Conservation (phyloP, 306 rosid genomes). For the Luffa acutangula region DNA sequence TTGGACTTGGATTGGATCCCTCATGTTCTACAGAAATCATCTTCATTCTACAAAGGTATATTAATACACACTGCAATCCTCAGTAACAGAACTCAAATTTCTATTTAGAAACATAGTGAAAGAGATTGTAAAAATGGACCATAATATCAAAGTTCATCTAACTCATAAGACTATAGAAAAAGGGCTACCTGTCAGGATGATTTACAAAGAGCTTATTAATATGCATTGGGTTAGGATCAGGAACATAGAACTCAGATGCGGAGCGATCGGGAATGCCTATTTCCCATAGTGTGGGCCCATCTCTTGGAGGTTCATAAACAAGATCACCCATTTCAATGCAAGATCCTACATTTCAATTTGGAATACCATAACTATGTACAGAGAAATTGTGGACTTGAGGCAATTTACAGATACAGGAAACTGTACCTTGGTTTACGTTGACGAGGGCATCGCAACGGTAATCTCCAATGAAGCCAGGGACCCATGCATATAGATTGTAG, state of each 20-base stretch:
- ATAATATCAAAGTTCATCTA: background rate
- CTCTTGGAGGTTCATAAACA: constrained; percentile 72
- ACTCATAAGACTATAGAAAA: background rate
- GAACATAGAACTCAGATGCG: constrained; percentile 83
- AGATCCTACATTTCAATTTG: constrained; percentile 34
- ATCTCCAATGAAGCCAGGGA: constrained; percentile 83
- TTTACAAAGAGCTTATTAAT: constrained; percentile 56
- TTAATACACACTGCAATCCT: background rate
- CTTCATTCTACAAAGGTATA: background rate
- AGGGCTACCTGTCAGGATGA: constrained; percentile 73
- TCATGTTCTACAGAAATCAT: background rate
- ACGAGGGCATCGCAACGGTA: constrained; percentile 42
- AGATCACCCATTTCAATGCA: constrained; percentile 49
- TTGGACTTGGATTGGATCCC: background rate
- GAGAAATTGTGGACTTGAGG: background rate
- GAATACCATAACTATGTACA: background rate
- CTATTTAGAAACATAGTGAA: background rate
- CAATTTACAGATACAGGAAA: background rate
- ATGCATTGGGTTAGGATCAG: constrained; percentile 70
- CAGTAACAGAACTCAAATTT: background rate
- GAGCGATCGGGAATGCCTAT: constrained; percentile 88
- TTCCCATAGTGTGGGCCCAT: constrained; percentile 94
- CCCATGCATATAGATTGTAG: constrained; percentile 86
- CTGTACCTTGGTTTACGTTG: constrained; percentile 48
- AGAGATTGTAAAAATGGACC: background rate